Percentiles rank a stretch among this genome's conserved stretches.
Evolutionary conservation across 1,139 yeast genomes (phyloP).

Genomic region (Geotrichum bryndzae): DNA sequence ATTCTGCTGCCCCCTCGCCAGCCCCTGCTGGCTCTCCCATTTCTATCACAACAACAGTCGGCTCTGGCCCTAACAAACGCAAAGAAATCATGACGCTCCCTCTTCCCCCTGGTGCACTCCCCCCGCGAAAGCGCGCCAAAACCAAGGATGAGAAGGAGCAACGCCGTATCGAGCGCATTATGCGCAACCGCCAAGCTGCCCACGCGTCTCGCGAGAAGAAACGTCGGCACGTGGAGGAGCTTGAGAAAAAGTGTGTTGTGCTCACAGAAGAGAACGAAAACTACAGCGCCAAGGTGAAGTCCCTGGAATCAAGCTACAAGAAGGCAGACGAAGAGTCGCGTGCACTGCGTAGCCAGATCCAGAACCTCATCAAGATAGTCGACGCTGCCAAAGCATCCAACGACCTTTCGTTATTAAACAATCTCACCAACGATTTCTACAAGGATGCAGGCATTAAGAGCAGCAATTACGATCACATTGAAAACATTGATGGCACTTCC

Average conservation of each 20-base stretch:
- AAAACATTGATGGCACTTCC: not conserved
- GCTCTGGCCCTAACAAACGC: constrained; percentile 25
- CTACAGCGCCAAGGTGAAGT: constrained; percentile 25
- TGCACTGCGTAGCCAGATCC: constrained; percentile 26
- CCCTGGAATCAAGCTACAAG: constrained; percentile 23
- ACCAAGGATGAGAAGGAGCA: constrained; percentile 97
- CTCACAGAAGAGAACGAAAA: constrained; percentile 28
- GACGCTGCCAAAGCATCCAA: constrained; percentile 25
- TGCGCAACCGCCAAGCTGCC: constrained; percentile 94
- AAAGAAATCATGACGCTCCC: constrained; percentile 33
- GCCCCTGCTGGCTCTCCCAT: constrained; percentile 3
- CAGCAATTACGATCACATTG: not conserved
- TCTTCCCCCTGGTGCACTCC: constrained; percentile 47
- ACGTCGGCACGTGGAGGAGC: constrained; percentile 80
- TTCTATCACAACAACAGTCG: constrained; percentile 18
- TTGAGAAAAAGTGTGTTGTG: constrained; percentile 49
- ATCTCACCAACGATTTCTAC: constrained; percentile 3
- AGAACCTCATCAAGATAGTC: constrained; percentile 28
- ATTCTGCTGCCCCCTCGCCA: not conserved
- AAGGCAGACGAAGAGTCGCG: constrained; percentile 25
- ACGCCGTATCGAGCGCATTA: constrained; percentile 83
- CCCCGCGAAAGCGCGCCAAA: constrained; percentile 94
- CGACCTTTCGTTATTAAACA: constrained; percentile 26
- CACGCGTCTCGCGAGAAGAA: constrained; percentile 96
- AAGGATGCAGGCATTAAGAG: not conserved